These are phyloP conservation scores for Whalleya microplaca DNA, from an alignment of 2,329 filamentous ascomycete species.

Conservation along the genomic window DNA sequence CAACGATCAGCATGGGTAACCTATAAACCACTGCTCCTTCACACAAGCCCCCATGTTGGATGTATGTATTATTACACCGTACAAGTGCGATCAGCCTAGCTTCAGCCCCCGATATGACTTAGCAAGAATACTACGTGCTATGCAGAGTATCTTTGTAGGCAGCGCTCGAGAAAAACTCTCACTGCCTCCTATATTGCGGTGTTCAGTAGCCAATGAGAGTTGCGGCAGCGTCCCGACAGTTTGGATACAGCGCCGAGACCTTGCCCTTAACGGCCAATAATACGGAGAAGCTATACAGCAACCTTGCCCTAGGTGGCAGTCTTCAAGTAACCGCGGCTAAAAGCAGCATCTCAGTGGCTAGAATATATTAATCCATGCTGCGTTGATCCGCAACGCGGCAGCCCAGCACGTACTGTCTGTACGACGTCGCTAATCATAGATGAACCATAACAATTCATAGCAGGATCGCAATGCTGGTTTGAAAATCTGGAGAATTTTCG, in stretches of 20 bases:
- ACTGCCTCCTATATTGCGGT: constrained; percentile 1
- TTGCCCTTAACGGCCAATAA: constrained; percentile 16
- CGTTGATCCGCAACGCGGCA: neutral
- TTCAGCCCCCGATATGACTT: neutral
- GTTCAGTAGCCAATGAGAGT: constrained; percentile 6
- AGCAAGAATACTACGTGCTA: neutral
- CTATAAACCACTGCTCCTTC: constrained; percentile 4
- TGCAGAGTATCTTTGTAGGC: neutral
- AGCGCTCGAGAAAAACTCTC: constrained; percentile 8
- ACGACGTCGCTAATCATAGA: constrained; percentile 10
- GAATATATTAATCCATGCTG: constrained; percentile 7
- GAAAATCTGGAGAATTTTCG: no score
- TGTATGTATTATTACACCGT: neutral
- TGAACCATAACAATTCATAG: neutral
- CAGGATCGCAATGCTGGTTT: no score
- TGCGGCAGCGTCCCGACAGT: constrained; percentile 11
- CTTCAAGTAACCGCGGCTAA: constrained; percentile 16
- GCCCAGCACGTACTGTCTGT: constrained; percentile 1
- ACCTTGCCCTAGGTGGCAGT: neutral
- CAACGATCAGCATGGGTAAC: constrained; percentile 9
- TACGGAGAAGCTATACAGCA: neutral
- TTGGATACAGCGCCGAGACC: constrained; percentile 11
- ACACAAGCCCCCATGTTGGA: neutral
- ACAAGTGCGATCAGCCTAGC: constrained; percentile 3
- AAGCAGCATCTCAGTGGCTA: constrained; percentile 11